These are phyloP conservation scores for Ceratobasidium sp. DNA, from an alignment of 1,284 basidiomycete species.

Conservation along the genomic window DNA sequence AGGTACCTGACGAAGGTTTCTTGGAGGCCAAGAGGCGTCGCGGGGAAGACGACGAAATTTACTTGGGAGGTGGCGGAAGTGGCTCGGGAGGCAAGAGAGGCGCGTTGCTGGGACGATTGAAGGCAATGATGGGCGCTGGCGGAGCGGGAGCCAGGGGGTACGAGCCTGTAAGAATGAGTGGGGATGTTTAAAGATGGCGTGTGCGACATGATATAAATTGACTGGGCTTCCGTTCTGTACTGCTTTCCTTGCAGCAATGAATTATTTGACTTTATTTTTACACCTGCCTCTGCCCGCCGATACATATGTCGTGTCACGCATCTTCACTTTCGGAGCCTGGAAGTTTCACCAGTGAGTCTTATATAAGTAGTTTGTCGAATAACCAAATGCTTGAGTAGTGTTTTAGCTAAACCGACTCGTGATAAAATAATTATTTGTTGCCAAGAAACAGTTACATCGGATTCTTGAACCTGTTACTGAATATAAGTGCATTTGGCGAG, in stretches of 20 bases:
- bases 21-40: conserved; percentile 60
- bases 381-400: too few relatives aligned
- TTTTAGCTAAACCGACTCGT: too few relatives aligned
- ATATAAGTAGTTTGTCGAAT: too few relatives aligned
- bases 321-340: too few relatives aligned
- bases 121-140: conserved; percentile 49
- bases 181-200: conserved; percentile 33
- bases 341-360: too few relatives aligned
- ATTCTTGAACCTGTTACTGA: too few relatives aligned
- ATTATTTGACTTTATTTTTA: conserved; percentile 12
- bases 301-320: too few relatives aligned
- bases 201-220: not conserved
- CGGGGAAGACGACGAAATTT: conserved; percentile 36
- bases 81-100: conserved; percentile 30
- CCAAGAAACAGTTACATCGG: too few relatives aligned
- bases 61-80: conserved; percentile 27
- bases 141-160: conserved; percentile 60
- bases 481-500: too few relatives aligned
- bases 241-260: conserved; percentile 29
- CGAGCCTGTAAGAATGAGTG: conserved; percentile 43
- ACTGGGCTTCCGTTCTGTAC: not conserved
- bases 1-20: conserved; percentile 86
- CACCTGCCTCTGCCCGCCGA: too few relatives aligned
- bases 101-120: conserved; percentile 27
- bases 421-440: too few relatives aligned